phyloP scores from a whole-genome alignment of 768 basidiomycete genomes.

The Lactifluus rugatus region DNA sequence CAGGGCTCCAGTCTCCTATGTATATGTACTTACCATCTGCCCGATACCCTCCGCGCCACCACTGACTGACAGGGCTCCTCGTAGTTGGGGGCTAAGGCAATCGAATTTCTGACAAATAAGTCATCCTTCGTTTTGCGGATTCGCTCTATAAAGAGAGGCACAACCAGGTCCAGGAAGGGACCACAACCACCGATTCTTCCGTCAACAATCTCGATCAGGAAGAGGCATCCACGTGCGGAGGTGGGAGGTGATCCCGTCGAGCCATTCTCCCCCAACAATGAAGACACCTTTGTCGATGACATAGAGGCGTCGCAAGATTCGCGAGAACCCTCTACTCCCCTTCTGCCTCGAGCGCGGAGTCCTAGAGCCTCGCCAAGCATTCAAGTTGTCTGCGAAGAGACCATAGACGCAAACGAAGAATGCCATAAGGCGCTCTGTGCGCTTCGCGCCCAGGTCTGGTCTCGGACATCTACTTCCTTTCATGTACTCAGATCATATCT shows the following conservation, averaged over 20 bases:
- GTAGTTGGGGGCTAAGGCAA: slow-evolving; percentile 10
- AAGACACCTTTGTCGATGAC: slow-evolving; percentile 8
- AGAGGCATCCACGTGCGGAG: neutral
- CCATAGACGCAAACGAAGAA: neutral
- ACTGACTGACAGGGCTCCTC: neutral
- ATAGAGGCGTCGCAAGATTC: slow-evolving; percentile 2
- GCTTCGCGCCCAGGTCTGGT: slow-evolving; percentile 16
- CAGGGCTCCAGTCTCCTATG: slow-evolving; percentile 9
- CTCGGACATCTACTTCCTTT: neutral
- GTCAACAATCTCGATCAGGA: slow-evolving; percentile 3
- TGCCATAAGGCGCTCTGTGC: slow-evolving; percentile 9
- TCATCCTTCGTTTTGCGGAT: slow-evolving; percentile 1
- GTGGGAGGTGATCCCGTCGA: slow-evolving; percentile 6
- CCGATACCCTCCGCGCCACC: neutral
- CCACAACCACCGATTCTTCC: neutral
- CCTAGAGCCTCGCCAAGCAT: slow-evolving; percentile 4
- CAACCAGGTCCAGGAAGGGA: neutral
- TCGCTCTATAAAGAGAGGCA: neutral
- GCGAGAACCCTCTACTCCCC: neutral
- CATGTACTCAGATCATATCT: neutral
- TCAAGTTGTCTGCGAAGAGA: neutral
- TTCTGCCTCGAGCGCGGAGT: neutral
- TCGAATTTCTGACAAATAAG: slow-evolving; percentile 1
- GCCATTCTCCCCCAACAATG: neutral
- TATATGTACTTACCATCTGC: neutral